Percentiles rank a stretch among this genome's conserved stretches.
phyloP scores from a whole-genome alignment of 768 basidiomycete genomes.

The Lactifluus subvellereus region DNA sequence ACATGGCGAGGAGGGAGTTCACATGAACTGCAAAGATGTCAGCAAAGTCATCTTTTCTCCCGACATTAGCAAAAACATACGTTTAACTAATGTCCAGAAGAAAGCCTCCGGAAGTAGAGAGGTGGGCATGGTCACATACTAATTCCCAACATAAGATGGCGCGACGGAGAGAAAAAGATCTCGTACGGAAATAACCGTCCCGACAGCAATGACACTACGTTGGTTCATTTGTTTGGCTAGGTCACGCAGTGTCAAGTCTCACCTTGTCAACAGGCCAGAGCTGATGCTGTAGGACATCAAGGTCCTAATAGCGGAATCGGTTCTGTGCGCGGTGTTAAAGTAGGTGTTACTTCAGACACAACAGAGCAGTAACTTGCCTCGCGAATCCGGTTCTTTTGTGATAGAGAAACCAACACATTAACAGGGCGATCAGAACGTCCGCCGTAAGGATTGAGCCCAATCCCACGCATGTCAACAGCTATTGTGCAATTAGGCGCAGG shows the following conservation, averaged over 20 bases:
- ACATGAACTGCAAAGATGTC: slow-evolving; percentile 38
- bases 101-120: slow-evolving; percentile 45
- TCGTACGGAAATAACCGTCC: slow-evolving; percentile 21
- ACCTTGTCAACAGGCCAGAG: slow-evolving; percentile 29
- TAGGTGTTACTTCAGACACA: neutral
- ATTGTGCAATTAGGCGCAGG: neutral
- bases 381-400: slow-evolving; percentile 41
- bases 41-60: neutral
- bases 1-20: slow-evolving; percentile 49
- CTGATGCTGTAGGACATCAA: slow-evolving; percentile 29
- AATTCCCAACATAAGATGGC: neutral
- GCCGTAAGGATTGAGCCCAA: slow-evolving; percentile 41
- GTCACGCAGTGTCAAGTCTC: neutral
- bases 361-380: slow-evolving; percentile 29
- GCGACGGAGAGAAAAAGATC: neutral
- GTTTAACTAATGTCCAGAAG: slow-evolving; percentile 48
- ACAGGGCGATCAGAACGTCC: slow-evolving; percentile 43
- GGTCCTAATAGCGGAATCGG: slow-evolving; percentile 26
- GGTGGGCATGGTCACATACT: slow-evolving; percentile 35
- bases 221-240: neutral
- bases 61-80: slow-evolving; percentile 29
- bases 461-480: slow-evolving; percentile 48
- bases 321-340: slow-evolving; percentile 19
- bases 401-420: slow-evolving; percentile 45
- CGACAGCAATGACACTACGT: slow-evolving; percentile 23